A percentile compares a stretch with the other conserved stretches of the same genome.
Evolutionary conservation across 2,329 filamentous ascomycete genomes (phyloP).

Genomic region (Colletotrichum gigasporum): DNA sequence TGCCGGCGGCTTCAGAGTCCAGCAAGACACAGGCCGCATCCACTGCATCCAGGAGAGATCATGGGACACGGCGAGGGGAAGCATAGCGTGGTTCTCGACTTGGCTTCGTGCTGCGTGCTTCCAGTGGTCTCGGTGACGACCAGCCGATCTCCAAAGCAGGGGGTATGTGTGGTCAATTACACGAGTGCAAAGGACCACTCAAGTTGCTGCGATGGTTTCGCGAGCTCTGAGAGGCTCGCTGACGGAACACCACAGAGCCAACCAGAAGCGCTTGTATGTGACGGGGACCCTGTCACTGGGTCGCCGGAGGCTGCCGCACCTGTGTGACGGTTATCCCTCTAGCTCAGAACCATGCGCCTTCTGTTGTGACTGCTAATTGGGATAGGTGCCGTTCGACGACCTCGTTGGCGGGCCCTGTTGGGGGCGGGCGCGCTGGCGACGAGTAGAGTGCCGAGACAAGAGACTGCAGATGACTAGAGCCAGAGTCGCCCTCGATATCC

Average conservation of each 20-base stretch:
- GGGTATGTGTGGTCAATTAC: slow-evolving; percentile 6
- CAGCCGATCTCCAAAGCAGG: slow-evolving; percentile 17
- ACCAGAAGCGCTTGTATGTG: slow-evolving; percentile 10
- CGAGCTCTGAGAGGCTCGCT: slow-evolving; percentile 24
- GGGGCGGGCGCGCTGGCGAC: background rate
- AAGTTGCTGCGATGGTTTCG: background rate
- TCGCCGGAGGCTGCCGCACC: background rate
- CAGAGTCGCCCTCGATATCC: background rate
- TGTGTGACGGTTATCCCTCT: background rate
- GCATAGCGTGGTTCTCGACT: too few relatives aligned
- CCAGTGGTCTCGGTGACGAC: background rate
- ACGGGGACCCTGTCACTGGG: background rate
- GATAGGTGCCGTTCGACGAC: background rate
- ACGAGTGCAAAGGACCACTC: slow-evolving; percentile 9
- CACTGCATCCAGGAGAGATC: background rate
- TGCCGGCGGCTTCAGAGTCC: background rate
- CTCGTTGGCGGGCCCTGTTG: background rate
- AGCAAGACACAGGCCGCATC: background rate
- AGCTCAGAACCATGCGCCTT: background rate
- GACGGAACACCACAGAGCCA: background rate
- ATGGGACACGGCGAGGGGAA: slow-evolving; percentile 6
- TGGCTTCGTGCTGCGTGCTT: background rate
- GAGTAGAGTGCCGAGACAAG: slow-evolving; percentile 7
- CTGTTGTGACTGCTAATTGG: background rate
- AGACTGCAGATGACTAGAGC: background rate